Evolutionary conservation across 768 basidiomycete species (phyloP).

Genomic region (Auriscalpium vulgare): DNA sequence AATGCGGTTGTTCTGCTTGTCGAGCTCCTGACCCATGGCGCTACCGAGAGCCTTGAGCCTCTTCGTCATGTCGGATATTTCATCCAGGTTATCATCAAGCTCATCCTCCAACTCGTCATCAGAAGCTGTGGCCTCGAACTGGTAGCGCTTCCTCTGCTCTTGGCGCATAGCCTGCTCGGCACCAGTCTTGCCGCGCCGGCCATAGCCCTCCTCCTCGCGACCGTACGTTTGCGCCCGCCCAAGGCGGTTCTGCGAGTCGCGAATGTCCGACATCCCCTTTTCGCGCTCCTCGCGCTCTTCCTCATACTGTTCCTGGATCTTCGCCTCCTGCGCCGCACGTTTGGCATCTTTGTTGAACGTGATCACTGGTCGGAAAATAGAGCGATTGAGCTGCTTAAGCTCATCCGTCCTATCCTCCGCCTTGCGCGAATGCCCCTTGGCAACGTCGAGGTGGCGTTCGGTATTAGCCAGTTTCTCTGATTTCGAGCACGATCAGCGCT

Average conservation of each 20-base stretch:
- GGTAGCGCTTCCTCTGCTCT: constrained; percentile 74
- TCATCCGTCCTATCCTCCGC: constrained; percentile 94
- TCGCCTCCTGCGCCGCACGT: constrained; percentile 78
- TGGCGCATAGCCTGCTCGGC: constrained; percentile 49
- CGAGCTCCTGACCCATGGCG: constrained; percentile 84
- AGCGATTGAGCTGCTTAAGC: constrained; percentile 87
- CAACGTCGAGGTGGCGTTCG: constrained; percentile 87
- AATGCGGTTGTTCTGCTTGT: constrained; percentile 77
- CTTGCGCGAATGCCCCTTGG: constrained; percentile 78
- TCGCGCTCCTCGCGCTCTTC: constrained; percentile 81
- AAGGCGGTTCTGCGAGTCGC: constrained; percentile 81
- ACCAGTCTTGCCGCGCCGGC: constrained; percentile 36
- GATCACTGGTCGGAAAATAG: constrained; percentile 90
- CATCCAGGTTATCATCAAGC: constrained; percentile 84
- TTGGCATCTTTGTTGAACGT: constrained; percentile 92
- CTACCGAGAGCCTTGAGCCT: constrained; percentile 70
- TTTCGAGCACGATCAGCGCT: constrained; percentile 2
- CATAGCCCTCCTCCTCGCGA: constrained; percentile 36
- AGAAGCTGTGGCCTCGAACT: constrained; percentile 84
- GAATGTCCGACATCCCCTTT: constrained; percentile 76
- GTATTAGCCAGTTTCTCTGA: constrained; percentile 86
- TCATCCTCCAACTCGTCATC: constrained; percentile 96
- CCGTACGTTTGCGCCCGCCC: constrained; percentile 66
- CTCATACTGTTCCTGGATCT: constrained; percentile 78
- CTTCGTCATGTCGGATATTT: constrained; percentile 72